A percentile compares a stretch with the other conserved stretches of the same genome.
phyloP scores from a whole-genome alignment of 192 early-diverging fungal species.

The Jimgerdemannia flammicorona region DNA sequence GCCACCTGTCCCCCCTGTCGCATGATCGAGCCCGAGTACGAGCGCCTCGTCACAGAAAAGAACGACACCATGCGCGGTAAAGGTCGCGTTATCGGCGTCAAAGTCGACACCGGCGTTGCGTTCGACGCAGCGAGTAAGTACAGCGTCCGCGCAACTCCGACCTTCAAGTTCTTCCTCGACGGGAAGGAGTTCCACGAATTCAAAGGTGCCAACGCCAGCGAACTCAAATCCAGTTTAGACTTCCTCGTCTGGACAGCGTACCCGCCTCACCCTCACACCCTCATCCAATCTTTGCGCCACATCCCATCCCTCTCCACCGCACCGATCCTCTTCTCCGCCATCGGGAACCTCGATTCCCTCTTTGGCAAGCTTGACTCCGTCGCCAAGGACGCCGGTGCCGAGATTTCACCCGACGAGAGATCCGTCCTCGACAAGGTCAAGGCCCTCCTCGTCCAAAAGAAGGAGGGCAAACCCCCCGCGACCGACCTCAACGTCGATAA shows the following conservation, averaged over 20 bases:
- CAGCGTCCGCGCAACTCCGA: conserved; percentile 61
- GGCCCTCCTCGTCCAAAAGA: conserved; percentile 15
- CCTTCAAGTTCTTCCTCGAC: conserved; percentile 65
- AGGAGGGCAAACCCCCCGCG: conserved; percentile 17
- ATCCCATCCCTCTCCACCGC: conserved; percentile 34
- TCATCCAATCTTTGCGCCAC: conserved; percentile 38
- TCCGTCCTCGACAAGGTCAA: neutral
- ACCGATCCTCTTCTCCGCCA: conserved; percentile 37
- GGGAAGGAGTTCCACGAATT: conserved; percentile 53
- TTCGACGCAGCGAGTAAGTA: conserved; percentile 50
- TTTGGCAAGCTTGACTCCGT: conserved; percentile 31
- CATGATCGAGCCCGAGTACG: conserved; percentile 66
- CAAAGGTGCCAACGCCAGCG: conserved; percentile 56
- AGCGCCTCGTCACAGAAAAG: conserved; percentile 47
- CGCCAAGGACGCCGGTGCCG: neutral
- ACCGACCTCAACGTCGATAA: conserved; percentile 26
- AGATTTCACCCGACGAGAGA: neutral
- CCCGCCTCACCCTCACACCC: conserved; percentile 67
- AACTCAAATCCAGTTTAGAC: conserved; percentile 58
- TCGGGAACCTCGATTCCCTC: conserved; percentile 26
- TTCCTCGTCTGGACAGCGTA: conserved; percentile 57
- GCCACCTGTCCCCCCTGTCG: conserved; percentile 65
- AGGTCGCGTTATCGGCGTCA: conserved; percentile 50
- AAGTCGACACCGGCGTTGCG: conserved; percentile 56
- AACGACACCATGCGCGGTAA: conserved; percentile 8